Evolutionary conservation across 1,284 basidiomycete species (phyloP), one percentile per base, ranked within the genome.

Genomic region (Cryptococcus sp.): DNA sequence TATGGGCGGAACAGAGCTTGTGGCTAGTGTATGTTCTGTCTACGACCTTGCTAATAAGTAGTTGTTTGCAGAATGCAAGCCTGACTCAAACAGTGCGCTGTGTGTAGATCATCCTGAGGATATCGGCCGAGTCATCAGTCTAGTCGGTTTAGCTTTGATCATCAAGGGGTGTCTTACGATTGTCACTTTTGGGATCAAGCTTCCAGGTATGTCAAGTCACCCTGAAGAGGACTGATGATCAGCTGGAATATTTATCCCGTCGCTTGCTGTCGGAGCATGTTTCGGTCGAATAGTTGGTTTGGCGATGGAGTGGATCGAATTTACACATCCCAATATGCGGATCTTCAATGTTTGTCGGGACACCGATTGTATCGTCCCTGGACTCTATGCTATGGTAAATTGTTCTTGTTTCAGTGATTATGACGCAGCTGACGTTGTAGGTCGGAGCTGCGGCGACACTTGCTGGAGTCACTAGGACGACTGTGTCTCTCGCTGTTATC

Each of bases 191-290:
- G 93, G 93, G 2, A 91, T 96, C 76, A 91, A 88, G 66, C 68
- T 96, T 3, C 91, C 91, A 14, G 70, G 71, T 70, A 28, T 53
- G 63, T 53, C n/a, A 21, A 0, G 9, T 13, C 16, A 22, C 48
- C 31, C 7, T 11, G n/a, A 16, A 7, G 21, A n/a, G 7, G 3
- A 2, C 13, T 13, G 18, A 28, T n/a, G 16, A 13, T 10, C 66
- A 55, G 92, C 93, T 4, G 94, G 94, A 1, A 94, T 99, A 62
- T 98, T 99, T 75, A 90, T 99, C 24, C 94, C 96, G 0, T 91
- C 92, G 0, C 82, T 99, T 24, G 92, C 90, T 19, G 92, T 97
- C n/a, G 96, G 94, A 18, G 96, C 94, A 0, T 93, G 91, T 64
- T 89, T 89, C 42, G 94, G 94, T 2, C 81, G 94, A 21, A 85